These are phyloP conservation scores for Fusarium tricinctum DNA, from an alignment of 2,329 filamentous ascomycete species.

Conservation along the genomic window DNA sequence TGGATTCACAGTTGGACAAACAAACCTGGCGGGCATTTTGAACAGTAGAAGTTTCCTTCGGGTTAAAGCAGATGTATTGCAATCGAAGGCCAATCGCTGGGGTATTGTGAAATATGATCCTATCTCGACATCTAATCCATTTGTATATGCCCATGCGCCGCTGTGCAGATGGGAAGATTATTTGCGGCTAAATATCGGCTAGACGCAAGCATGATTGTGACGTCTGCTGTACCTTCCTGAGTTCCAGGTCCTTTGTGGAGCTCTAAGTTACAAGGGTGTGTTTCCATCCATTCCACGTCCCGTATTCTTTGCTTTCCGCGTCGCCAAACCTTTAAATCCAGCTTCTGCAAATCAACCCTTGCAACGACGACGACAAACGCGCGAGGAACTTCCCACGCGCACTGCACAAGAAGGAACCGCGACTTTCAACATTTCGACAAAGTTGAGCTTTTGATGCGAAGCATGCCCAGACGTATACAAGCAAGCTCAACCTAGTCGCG, in stretches of 20 bases:
- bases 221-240: conserved; percentile 40
- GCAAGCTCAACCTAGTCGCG: conserved; percentile 53
- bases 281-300: conserved; percentile 40
- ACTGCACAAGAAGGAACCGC: conserved; percentile 6
- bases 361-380: conserved; percentile 27
- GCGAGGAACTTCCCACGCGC: conserved; percentile 12
- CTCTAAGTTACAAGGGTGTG: conserved; percentile 44
- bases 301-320: conserved; percentile 45
- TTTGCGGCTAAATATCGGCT: conserved; percentile 48
- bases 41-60: not conserved
- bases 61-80: not conserved
- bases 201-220: conserved; percentile 30
- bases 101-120: conserved; percentile 18
- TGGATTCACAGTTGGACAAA: conserved; percentile 5
- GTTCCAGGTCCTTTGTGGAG: conserved; percentile 37
- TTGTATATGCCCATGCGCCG: conserved; percentile 27
- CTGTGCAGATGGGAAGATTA: conserved; percentile 41
- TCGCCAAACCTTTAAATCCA: conserved; percentile 47
- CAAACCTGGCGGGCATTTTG: conserved; percentile 47
- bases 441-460: conserved; percentile 45
- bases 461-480: conserved; percentile 48
- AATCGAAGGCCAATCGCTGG: conserved; percentile 19
- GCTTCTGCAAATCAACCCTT: conserved; percentile 21
- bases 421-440: conserved; percentile 21
- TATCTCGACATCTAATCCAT: conserved; percentile 22